Base-by-base conservation (phyloP, 108 stramenopile species). In the Pseudonitzschia pungens region DNA sequence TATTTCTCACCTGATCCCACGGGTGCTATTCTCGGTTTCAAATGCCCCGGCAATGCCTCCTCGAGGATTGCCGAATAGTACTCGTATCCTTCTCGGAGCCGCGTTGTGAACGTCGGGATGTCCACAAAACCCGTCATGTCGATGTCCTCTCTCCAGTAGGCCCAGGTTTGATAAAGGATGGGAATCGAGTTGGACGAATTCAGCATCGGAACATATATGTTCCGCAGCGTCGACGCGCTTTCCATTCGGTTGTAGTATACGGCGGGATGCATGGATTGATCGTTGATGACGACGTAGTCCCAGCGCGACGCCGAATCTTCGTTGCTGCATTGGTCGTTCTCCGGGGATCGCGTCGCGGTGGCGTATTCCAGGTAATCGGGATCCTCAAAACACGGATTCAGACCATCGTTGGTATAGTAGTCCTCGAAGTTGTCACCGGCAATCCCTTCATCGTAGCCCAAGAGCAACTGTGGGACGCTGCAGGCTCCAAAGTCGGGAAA, bases 211-310 rank as follows among this genome's bases (percentile, higher is more conserved):
- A 66, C 69, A 62, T 83, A 83, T 2, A 32, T 27, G 20, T 45
- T 42, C 41, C 59, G 51, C 28, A 86, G 53, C 18, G 51, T 51
- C 41, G 55, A 21, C 6, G 62, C 28, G 5, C 74, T 72, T 18
- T 66, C 33, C 1, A 62, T n/a, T 36, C 76, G 71, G 16, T 65
- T 80, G 26, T 28, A 14, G n/a, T 55, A 26, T 22, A 60, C 62
- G 48, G 82, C 82, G 48, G 78, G 75, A 29, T 72, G 48, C 32
- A 70, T 65, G 55, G 74, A 77, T 41, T 86, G 80, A 68, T 83
- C 85, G 41, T 71, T 77, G 42, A 86, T 51, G 4, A 86, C 70
- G 31, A 86, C 80, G 68, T 76, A 86, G 48, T 86, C 85, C 74
- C 71, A 83, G 11, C 53, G 62, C 21, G 41, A 21, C n/a, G 36